phyloP scores from a whole-genome alignment of 2,329 filamentous ascomycete genomes.

The Emericellopsis atlantica region DNA sequence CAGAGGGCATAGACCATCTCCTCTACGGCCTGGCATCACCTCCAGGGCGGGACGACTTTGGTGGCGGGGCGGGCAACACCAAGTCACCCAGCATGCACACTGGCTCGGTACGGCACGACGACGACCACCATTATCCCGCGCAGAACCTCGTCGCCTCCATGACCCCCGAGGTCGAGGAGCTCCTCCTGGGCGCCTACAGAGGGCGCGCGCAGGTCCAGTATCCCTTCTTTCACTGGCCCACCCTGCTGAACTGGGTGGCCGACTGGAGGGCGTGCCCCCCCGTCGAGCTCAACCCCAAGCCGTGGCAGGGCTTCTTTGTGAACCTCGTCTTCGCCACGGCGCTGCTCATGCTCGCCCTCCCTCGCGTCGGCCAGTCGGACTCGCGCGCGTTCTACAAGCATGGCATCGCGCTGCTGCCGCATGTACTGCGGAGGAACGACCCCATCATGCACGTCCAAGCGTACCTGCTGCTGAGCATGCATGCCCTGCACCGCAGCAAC shows the following conservation, averaged over 20 bases:
- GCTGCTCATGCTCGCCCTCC: slow-evolving; percentile 7
- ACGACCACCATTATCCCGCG: background rate
- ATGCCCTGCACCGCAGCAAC: slow-evolving; percentile 13
- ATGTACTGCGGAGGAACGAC: slow-evolving; percentile 9
- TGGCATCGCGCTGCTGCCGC: slow-evolving; percentile 7
- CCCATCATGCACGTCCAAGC: slow-evolving; percentile 7
- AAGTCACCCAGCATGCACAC: background rate
- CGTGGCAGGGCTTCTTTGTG: slow-evolving; percentile 13
- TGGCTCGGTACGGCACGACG: background rate
- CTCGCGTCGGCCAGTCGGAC: slow-evolving; percentile 7
- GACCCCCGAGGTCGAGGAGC: slow-evolving; percentile 7
- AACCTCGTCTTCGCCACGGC: slow-evolving; percentile 12
- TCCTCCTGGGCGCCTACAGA: slow-evolving; percentile 11
- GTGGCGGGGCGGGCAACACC: background rate
- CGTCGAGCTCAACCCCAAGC: background rate
- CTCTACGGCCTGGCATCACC: slow-evolving; percentile 3
- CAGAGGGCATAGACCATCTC: slow-evolving; percentile 3
- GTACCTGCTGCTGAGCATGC: slow-evolving; percentile 10
- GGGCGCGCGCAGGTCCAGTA: slow-evolving; percentile 12
- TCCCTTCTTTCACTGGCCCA: slow-evolving; percentile 10
- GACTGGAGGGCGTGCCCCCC: slow-evolving; percentile 7
- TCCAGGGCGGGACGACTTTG: slow-evolving; percentile 2
- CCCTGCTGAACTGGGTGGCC: slow-evolving; percentile 6
- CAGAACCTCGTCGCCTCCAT: slow-evolving; percentile 2
- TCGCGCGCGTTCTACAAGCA: slow-evolving; percentile 8